Percentiles rank a stretch among this genome's conserved stretches.
Evolutionary conservation across 2,329 filamentous ascomycete species (phyloP).

Genomic region (Fusarium sp.): DNA sequence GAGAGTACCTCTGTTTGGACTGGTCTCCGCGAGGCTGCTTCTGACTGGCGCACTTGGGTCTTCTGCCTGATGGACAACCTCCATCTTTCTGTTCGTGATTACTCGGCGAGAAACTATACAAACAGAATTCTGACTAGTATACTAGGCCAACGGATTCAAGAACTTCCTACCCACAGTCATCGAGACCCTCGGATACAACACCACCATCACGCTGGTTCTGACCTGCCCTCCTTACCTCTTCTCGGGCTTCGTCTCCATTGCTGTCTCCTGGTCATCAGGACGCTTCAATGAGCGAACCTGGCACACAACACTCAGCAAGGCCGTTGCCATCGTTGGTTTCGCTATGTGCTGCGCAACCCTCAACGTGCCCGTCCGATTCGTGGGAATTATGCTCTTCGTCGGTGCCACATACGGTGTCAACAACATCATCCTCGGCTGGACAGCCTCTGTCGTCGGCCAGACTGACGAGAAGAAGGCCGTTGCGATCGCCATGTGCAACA

Average conservation of each 20-base stretch:
- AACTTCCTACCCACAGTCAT: conserved; percentile 54
- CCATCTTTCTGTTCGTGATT: conserved; percentile 14
- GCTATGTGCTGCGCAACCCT: conserved; percentile 40
- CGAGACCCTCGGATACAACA: conserved; percentile 59
- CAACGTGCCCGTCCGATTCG: conserved; percentile 30
- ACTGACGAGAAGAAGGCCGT: conserved; percentile 61
- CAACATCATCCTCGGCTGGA: conserved; percentile 58
- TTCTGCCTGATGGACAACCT: conserved; percentile 36
- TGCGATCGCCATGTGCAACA: conserved; percentile 49
- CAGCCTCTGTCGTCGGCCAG: conserved; percentile 54
- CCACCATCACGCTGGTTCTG: conserved; percentile 61
- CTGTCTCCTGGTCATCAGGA: conserved; percentile 36
- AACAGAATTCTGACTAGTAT: background rate
- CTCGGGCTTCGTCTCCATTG: conserved; percentile 47
- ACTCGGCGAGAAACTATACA: conserved; percentile 16
- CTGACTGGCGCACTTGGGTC: conserved; percentile 45
- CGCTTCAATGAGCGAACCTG: conserved; percentile 38
- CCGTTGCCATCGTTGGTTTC: conserved; percentile 49
- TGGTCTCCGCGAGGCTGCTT: conserved; percentile 36
- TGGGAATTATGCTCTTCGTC: conserved; percentile 53
- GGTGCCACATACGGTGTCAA: conserved; percentile 55
- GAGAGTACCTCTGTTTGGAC: conserved; percentile 53
- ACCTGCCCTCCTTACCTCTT: conserved; percentile 63
- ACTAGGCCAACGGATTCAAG: conserved; percentile 46
- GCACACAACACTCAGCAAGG: conserved; percentile 47